Conservation (phyloP, 441 rosid genomes). For the Corymbia citriodora region DNA sequence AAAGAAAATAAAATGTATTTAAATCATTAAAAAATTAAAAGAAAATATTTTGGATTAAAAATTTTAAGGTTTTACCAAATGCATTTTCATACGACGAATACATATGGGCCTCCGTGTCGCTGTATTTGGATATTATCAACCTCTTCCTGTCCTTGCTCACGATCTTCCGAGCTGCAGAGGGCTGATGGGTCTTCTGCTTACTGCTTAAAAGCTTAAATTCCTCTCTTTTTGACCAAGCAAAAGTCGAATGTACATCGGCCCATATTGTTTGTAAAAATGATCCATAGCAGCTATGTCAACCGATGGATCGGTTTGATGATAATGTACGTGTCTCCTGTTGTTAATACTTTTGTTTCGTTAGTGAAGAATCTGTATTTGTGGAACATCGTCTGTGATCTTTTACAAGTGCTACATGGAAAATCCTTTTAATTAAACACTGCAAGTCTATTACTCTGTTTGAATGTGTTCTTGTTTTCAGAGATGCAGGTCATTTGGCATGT, state of each 20-base stretch:
- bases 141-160: conserved; percentile 3
- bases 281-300: background rate
- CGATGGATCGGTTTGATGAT: background rate
- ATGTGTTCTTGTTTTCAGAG: background rate
- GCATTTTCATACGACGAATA: conserved; percentile 3
- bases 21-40: no score
- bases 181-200: background rate
- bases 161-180: background rate
- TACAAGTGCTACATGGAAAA: background rate
- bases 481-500: background rate
- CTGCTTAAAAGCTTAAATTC: background rate
- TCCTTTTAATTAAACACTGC: background rate
- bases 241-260: background rate
- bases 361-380: background rate
- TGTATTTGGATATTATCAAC: conserved; percentile 1
- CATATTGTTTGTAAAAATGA: background rate
- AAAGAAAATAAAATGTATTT: no score
- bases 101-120: background rate
- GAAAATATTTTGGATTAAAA: no score
- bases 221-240: background rate
- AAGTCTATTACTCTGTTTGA: background rate
- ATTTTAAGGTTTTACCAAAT: no score
- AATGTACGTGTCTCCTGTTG: background rate
- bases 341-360: background rate
- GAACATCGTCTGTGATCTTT: background rate